These are phyloP conservation scores for Xylaria sp. DNA, from an alignment of 2,329 filamentous ascomycete species.

Conservation along the genomic window DNA sequence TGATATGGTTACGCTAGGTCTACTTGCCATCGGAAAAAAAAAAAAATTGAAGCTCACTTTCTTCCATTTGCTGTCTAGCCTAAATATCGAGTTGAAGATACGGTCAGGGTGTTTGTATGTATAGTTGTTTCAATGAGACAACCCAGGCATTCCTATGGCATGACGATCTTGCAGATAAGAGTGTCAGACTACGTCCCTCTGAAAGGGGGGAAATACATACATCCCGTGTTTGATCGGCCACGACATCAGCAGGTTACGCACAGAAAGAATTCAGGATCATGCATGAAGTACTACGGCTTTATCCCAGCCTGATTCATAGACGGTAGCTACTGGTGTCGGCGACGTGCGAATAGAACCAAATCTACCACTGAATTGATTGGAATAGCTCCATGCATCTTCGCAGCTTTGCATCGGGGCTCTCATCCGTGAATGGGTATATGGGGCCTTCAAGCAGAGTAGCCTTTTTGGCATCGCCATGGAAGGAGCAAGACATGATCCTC, in stretches of 20 bases:
- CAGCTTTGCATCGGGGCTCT: no score
- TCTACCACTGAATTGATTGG: not conserved
- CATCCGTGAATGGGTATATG: slow-evolving; percentile 8
- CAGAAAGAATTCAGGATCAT: not conserved
- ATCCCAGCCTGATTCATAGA: not conserved
- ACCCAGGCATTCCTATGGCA: slow-evolving; percentile 5
- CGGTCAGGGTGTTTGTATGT: no score
- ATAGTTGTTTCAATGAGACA: not conserved
- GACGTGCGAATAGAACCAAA: not conserved
- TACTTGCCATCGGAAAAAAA: no score
- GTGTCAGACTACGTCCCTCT: slow-evolving; percentile 22
- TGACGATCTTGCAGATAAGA: slow-evolving; percentile 30
- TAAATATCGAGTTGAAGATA: no score
- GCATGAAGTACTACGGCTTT: not conserved
- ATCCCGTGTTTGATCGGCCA: slow-evolving; percentile 19
- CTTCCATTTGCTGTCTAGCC: no score
- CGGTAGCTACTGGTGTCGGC: not conserved
- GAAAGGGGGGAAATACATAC: not conserved
- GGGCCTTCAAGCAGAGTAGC: slow-evolving; percentile 37
- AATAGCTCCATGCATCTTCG: not conserved
- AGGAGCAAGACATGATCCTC: slow-evolving; percentile 1
- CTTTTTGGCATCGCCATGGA: slow-evolving; percentile 29
- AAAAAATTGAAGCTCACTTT: no score
- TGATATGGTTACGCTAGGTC: no score
- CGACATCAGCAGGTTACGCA: slow-evolving; percentile 15